phyloP scores from a whole-genome alignment of 805 yeast genomes.

The Starmerella bombicola region DNA sequence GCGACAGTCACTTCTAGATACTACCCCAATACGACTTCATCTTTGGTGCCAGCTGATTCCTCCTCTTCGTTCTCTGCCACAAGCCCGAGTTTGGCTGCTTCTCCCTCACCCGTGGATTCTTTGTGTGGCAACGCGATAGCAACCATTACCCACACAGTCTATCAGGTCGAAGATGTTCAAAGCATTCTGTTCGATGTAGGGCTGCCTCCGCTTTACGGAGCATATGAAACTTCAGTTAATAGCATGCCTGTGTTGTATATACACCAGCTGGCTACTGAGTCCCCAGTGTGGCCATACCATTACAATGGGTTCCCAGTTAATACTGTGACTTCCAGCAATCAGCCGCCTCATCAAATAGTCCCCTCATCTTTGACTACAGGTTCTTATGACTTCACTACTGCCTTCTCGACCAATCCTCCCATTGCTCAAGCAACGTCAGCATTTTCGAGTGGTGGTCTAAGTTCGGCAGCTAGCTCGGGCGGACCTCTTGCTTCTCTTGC shows the following conservation, averaged over 20 bases:
- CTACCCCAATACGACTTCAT: neutral
- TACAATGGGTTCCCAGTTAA: slow-evolving; percentile 1
- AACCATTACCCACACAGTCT: neutral
- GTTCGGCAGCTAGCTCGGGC: no score
- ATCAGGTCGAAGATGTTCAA: neutral
- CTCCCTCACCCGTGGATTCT: neutral
- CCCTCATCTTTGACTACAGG: no score
- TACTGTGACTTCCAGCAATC: no score
- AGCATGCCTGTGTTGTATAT: neutral
- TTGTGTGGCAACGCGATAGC: neutral
- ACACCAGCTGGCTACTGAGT: neutral
- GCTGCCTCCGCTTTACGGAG: neutral
- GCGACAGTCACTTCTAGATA: neutral
- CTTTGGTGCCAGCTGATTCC: neutral
- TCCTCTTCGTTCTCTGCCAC: neutral
- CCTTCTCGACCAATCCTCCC: no score
- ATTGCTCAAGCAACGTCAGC: no score
- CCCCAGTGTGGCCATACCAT: slow-evolving; percentile 13
- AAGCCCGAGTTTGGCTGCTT: neutral
- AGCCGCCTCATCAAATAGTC: no score
- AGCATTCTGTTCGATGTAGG: neutral
- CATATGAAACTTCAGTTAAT: neutral
- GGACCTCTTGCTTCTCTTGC: no score
- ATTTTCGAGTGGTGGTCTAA: no score
- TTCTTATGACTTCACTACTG: no score